These are phyloP conservation scores for Prinsepia uniflora DNA, from an alignment of 306 rosid genomes.

Conservation along the genomic window DNA sequence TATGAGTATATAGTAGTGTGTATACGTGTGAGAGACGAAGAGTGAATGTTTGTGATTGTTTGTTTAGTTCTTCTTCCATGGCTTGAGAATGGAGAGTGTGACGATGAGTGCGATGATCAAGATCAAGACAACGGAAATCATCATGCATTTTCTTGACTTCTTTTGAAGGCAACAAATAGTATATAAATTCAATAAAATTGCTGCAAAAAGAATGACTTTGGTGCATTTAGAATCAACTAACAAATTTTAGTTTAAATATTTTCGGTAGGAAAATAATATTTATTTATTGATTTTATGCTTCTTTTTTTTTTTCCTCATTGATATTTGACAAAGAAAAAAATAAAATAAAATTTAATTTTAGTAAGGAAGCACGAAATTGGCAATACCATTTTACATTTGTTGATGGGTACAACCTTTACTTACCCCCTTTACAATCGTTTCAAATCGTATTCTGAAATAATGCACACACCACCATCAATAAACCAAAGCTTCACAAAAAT, in stretches of 20 bases:
- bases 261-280: background rate
- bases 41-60: background rate
- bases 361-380: background rate
- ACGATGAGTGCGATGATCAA: constrained; percentile 59
- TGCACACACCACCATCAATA: constrained; percentile 32
- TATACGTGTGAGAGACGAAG: background rate
- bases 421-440: background rate
- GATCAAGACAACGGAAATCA: constrained; percentile 58
- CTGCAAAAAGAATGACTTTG: background rate
- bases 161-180: constrained; percentile 39
- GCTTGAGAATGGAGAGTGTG: constrained; percentile 56
- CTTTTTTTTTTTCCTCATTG: too few relatives aligned
- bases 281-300: background rate
- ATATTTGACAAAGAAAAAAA: background rate
- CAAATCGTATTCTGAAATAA: constrained; percentile 24
- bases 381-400: background rate
- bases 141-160: constrained; percentile 89
- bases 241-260: too few relatives aligned
- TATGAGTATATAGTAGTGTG: background rate
- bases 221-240: too few relatives aligned
- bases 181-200: background rate
- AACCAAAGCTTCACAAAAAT: constrained; percentile 33
- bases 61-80: constrained; percentile 59
- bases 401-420: background rate
- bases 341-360: background rate